Conservation (phyloP, 108 stramenopile species). For the Fistulifera solaris region DNA sequence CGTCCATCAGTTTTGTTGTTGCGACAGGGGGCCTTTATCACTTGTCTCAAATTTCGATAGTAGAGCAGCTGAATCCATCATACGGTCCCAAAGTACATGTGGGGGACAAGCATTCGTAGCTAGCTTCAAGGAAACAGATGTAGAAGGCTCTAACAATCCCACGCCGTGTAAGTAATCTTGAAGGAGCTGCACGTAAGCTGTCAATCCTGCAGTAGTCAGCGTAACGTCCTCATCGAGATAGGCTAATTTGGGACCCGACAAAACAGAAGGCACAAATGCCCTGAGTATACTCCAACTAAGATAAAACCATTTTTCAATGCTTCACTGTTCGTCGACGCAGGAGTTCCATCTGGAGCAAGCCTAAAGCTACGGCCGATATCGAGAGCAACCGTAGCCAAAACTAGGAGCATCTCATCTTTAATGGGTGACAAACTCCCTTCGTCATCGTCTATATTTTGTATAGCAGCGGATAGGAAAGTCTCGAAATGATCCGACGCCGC, state of each 20-base stretch:
- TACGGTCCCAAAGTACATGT: conserved; percentile 32
- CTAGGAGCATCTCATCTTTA: conserved; percentile 28
- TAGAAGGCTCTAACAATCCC: conserved; percentile 20
- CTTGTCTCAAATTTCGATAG: conserved; percentile 8
- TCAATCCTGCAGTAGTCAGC: conserved; percentile 25
- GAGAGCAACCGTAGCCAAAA: conserved; percentile 31
- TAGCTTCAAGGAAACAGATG: conserved; percentile 36
- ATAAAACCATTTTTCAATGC: conserved; percentile 25
- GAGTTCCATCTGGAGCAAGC: not conserved
- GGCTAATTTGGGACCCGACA: conserved; percentile 8
- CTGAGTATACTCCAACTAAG: conserved; percentile 21
- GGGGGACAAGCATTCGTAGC: conserved; percentile 29
- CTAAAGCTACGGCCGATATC: conserved; percentile 24
- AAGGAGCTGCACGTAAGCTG: conserved; percentile 24
- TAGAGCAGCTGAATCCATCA: conserved; percentile 31
- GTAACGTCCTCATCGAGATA: conserved; percentile 35
- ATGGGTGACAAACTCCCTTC: conserved; percentile 7
- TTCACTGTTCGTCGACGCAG: conserved; percentile 3
- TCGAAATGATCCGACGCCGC: not conserved
- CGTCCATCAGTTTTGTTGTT: conserved; percentile 17
- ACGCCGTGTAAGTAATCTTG: conserved; percentile 27
- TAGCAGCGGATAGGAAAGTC: not conserved
- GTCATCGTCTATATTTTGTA: not conserved
- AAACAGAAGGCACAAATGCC: conserved; percentile 23
- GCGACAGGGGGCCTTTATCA: conserved; percentile 2